These are phyloP conservation scores for Leavenworthia alabamica DNA, from an alignment of 345 rosid species.

Conservation along the genomic window DNA sequence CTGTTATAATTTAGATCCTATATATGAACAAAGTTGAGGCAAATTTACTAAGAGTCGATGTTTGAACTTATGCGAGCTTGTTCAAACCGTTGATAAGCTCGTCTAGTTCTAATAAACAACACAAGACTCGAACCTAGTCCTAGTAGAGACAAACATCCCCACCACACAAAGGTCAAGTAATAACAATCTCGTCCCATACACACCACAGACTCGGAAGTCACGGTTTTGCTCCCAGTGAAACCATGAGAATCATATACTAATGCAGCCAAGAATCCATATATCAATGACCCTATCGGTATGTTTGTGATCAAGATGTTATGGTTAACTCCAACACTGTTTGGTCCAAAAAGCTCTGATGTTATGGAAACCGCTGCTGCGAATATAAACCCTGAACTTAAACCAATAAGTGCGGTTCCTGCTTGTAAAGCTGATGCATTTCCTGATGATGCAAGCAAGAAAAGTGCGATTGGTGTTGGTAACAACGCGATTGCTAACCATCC, in stretches of 20 bases:
- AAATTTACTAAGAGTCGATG: conserved; percentile 13
- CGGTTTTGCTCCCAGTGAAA: neutral
- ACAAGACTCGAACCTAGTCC: conserved; percentile 65
- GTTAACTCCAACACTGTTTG: conserved; percentile 82
- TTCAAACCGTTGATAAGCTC: conserved; percentile 75
- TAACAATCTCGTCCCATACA: conserved; percentile 86
- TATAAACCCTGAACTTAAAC: conserved; percentile 87
- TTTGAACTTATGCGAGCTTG: conserved; percentile 37
- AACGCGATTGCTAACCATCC: conserved; percentile 85
- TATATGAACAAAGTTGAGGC: neutral
- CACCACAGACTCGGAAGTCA: conserved; percentile 22
- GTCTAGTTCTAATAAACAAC: conserved; percentile 72
- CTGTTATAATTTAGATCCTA: conserved; percentile 5
- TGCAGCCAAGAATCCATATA: conserved; percentile 82
- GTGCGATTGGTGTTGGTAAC: conserved; percentile 76
- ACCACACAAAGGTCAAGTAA: conserved; percentile 70
- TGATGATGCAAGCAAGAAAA: conserved; percentile 63
- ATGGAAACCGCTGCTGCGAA: conserved; percentile 93
- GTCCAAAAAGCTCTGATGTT: conserved; percentile 91
- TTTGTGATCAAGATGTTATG: conserved; percentile 93
- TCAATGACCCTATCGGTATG: conserved; percentile 77
- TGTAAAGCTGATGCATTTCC: conserved; percentile 42
- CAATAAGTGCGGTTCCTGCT: conserved; percentile 60
- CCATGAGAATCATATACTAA: conserved; percentile 64
- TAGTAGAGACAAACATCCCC: conserved; percentile 75